Conservation (phyloP, 1,284 basidiomycete genomes). For the Bjerkandera adusta region DNA sequence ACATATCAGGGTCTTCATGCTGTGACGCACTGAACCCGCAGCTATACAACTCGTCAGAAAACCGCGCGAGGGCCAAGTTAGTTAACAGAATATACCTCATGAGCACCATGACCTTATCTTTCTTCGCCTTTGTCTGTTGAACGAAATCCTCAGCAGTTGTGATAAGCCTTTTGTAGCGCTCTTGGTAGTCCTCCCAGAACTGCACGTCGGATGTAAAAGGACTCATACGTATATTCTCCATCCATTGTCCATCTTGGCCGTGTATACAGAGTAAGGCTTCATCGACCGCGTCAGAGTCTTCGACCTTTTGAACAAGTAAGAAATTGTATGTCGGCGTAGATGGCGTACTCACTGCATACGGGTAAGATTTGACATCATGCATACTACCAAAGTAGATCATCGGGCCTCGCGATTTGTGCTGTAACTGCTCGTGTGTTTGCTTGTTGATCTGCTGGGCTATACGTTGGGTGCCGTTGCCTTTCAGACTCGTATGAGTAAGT, state of each 20-base stretch:
- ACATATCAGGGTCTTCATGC: conserved; percentile 91
- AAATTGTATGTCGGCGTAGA: neutral
- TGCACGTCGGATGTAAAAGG: conserved; percentile 72
- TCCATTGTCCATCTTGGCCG: conserved; percentile 85
- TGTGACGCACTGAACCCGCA: conserved; percentile 94
- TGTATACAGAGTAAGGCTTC: conserved; percentile 83
- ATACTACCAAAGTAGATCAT: conserved; percentile 88
- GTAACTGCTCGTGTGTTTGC: conserved; percentile 44
- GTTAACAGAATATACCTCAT: conserved; percentile 62
- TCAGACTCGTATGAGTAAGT: neutral
- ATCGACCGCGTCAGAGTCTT: conserved; percentile 73
- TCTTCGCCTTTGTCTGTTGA: conserved; percentile 49
- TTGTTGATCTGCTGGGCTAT: conserved; percentile 92
- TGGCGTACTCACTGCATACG: conserved; percentile 71
- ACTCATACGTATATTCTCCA: conserved; percentile 89
- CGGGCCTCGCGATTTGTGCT: conserved; percentile 38
- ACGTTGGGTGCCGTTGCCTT: conserved; percentile 92
- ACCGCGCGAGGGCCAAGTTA: neutral
- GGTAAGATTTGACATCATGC: conserved; percentile 90
- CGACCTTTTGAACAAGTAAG: conserved; percentile 48
- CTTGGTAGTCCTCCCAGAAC: conserved; percentile 79
- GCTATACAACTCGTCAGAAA: conserved; percentile 33
- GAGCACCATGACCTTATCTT: conserved; percentile 77
- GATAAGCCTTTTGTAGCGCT: conserved; percentile 71
- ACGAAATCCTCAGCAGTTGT: conserved; percentile 74